These are phyloP conservation scores for Penicillium bialowiezense DNA, from an alignment of 495 filamentous ascomycete genomes.

Conservation along the genomic window DNA sequence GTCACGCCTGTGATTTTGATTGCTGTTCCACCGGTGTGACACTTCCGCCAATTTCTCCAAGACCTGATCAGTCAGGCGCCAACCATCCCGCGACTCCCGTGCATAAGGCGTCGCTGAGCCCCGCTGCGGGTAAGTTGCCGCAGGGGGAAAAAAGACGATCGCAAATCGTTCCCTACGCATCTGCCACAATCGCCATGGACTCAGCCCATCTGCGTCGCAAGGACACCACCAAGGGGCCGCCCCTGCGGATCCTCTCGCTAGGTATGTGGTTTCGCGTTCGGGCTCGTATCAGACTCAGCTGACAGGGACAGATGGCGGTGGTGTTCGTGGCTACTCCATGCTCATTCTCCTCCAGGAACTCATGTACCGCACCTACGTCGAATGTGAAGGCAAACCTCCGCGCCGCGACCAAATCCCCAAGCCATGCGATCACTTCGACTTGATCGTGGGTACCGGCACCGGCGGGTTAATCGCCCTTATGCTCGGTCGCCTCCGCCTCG, in stretches of 20 bases:
- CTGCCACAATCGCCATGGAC: constrained; percentile 26
- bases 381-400: constrained; percentile 77
- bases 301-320: constrained; percentile 75
- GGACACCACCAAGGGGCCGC: constrained; percentile 93
- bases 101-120: constrained; percentile 30
- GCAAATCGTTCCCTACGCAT: constrained; percentile 10
- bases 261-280: constrained; percentile 44
- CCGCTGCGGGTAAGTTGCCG: constrained; percentile 29
- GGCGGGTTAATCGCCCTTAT: constrained; percentile 95
- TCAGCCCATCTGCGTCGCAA: constrained; percentile 59
- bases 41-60: constrained; percentile 6
- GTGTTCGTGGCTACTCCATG: constrained; percentile 96
- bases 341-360: constrained; percentile 92
- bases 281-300: constrained; percentile 7
- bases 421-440: constrained; percentile 96
- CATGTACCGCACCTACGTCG: constrained; percentile 90
- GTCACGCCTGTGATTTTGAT: constrained; percentile 15
- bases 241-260: constrained; percentile 84
- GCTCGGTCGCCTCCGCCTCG: constrained; percentile 87
- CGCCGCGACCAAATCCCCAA: constrained; percentile 87
- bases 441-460: constrained; percentile 92
- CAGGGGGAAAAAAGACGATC: constrained; percentile 18
- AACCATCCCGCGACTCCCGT: constrained; percentile 18
- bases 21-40: constrained; percentile 17
- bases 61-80: constrained; percentile 24